Evolutionary conservation across 2,329 filamentous ascomycete species (phyloP).

Genomic region (Colletotrichum australisinense): DNA sequence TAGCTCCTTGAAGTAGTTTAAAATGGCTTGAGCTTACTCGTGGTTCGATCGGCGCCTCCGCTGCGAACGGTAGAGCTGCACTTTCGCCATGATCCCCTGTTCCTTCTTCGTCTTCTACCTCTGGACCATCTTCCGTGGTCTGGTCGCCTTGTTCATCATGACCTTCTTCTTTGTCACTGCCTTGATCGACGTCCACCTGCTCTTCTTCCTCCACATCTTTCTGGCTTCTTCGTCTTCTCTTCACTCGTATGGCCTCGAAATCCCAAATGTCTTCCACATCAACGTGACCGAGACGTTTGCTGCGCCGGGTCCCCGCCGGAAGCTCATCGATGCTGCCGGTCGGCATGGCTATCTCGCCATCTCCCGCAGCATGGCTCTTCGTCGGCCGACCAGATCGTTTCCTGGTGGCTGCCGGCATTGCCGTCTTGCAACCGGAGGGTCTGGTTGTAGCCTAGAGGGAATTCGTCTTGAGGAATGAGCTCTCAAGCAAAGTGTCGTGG

Average conservation of each 20-base stretch:
- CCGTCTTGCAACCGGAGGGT: background rate
- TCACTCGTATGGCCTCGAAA: background rate
- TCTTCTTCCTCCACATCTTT: background rate
- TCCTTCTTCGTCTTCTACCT: background rate
- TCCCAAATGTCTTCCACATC: background rate
- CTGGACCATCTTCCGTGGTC: background rate
- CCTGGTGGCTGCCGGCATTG: background rate
- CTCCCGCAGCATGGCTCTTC: background rate
- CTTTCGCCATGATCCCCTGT: background rate
- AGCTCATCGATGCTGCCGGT: background rate
- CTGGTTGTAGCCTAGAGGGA: background rate
- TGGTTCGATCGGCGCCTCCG: background rate
- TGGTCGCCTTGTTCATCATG: background rate
- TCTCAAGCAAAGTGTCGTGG: background rate
- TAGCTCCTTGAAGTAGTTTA: background rate
- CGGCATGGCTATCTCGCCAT: background rate
- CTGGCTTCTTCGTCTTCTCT: background rate
- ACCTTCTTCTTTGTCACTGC: background rate
- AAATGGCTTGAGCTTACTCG: background rate
- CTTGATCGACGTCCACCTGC: background rate
- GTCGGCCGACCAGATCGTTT: background rate
- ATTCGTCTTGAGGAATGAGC: background rate
- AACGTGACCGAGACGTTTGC: slow-evolving; percentile 12
- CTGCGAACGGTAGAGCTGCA: too few species aligned
- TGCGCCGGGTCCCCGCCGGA: background rate